phyloP scores from a whole-genome alignment of 2,329 filamentous ascomycete species.

The Fusarium sp. region DNA sequence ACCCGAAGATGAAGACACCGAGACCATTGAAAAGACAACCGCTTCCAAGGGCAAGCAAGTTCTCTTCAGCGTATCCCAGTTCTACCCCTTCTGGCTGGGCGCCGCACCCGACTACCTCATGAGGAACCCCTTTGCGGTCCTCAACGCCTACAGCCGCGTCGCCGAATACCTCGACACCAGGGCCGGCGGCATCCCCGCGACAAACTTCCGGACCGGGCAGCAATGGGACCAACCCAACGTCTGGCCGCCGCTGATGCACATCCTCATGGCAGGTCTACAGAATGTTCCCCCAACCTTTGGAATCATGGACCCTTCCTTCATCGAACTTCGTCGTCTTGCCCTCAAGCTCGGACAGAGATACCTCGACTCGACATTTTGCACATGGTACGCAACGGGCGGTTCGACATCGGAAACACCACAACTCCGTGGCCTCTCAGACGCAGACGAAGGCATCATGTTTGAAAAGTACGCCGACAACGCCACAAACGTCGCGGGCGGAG shows the following conservation, averaged over 20 bases:
- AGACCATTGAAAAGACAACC: conserved; percentile 42
- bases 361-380: conserved; percentile 75
- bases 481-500: conserved; percentile 69
- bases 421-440: conserved; percentile 56
- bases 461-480: conserved; percentile 74
- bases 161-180: conserved; percentile 61
- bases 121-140: conserved; percentile 68
- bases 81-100: conserved; percentile 77
- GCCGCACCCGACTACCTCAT: conserved; percentile 68
- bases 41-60: conserved; percentile 67
- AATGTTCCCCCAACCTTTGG: conserved; percentile 68
- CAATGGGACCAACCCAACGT: conserved; percentile 79
- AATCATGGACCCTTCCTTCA: conserved; percentile 62
- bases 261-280: conserved; percentile 70
- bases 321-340: conserved; percentile 65
- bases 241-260: conserved; percentile 75
- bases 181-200: conserved; percentile 69
- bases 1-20: conserved; percentile 57
- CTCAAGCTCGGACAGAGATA: conserved; percentile 72
- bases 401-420: conserved; percentile 63
- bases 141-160: conserved; percentile 64
- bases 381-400: conserved; percentile 75
- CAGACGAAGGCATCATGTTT: conserved; percentile 70
- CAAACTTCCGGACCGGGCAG: conserved; percentile 69
- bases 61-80: conserved; percentile 67